Base-by-base conservation (phyloP, 257 asterid genomes). In the Solanum pinnatisectum region DNA sequence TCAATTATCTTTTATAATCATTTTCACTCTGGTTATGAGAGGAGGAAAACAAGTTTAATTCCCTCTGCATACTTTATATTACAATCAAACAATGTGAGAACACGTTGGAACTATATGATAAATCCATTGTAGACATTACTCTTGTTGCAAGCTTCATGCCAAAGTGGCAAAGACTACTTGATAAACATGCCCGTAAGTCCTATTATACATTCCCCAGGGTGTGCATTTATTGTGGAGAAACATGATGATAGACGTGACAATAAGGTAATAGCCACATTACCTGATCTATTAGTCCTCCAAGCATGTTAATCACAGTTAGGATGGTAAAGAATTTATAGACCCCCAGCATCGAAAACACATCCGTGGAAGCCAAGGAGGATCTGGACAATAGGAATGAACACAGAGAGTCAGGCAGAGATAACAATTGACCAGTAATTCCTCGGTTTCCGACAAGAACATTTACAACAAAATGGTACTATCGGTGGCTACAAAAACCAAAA, bases 301-400 rank as follows among this genome's bases (percentile, higher is more conserved):
- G 52, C 52, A 36, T 37, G 32, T 20, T 10, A 36, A 5, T 37
- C 49, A 74, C 82, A 73, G 10, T 40, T 73, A 73, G 82, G 82
- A 73, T 35, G 16, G 82, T 10, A 35, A 10, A 20, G 46, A 20
- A 73, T 73, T 35, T 88, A 96, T 87, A 94, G 95, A 46, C 93
- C 96, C 4, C 89, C 88, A 91, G 93, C 98, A 97, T 39, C 87
- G 90, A n/a, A 83, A 60, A 63, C 98, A 95, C 25, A 90, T 90
- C 99, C 98, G 94, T 10, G 99, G 98, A 84, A 88, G n/a, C 90
- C 92, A 85, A 22, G 94, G 99, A 44, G 99, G 98, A 87, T 97
- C 99, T 22, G 92, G 95, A 92, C 99, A 97, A 91, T 39, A 94
- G 8, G 86, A 42, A 90, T 97, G 99, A 82, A 94, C 90, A 76